Evolutionary conservation across 1,284 basidiomycete species (phyloP).

Genomic region (Cutaneotrichosporon cyanovorans): DNA sequence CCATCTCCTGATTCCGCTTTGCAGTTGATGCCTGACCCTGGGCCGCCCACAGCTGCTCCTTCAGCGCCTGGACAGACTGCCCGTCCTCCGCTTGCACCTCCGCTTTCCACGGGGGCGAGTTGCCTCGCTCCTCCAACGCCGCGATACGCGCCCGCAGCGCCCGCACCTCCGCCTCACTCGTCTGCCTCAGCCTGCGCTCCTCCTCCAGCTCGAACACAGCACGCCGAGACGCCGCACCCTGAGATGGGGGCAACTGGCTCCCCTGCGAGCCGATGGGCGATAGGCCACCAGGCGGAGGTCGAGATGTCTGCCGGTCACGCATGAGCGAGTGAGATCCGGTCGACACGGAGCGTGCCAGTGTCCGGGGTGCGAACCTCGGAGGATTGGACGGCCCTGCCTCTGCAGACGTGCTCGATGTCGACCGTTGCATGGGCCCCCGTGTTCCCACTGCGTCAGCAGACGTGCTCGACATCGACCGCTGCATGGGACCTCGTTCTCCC

Average conservation of each 20-base stretch:
- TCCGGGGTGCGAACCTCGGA: neutral
- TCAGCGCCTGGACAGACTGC: constrained; percentile 8
- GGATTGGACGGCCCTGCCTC: neutral
- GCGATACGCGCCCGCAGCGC: constrained; percentile 5
- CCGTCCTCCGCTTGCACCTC: constrained; percentile 1
- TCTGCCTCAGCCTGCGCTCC: constrained; percentile 23
- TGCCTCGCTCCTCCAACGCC: neutral
- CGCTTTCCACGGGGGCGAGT: neutral
- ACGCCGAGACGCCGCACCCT: constrained; percentile 26
- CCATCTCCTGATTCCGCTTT: constrained; percentile 26
- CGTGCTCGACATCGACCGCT: constrained; percentile 8
- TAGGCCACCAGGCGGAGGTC: constrained; percentile 3
- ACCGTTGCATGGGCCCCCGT: constrained; percentile 10
- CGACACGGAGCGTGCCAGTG: constrained; percentile 29
- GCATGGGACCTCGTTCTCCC: constrained; percentile 3
- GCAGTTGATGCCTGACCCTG: constrained; percentile 32
- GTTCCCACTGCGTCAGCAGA: no score
- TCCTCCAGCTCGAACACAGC: constrained; percentile 30
- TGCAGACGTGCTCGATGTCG: constrained; percentile 5
- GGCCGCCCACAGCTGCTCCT: constrained; percentile 28
- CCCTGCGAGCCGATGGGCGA: constrained; percentile 31
- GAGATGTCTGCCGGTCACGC: neutral
- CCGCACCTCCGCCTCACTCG: constrained; percentile 7
- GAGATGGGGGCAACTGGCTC: constrained; percentile 18
- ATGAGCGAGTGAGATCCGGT: constrained; percentile 24